Conservation (phyloP, 371 early-diverging fungal genomes). For the Nosema muscidifuracis region DNA sequence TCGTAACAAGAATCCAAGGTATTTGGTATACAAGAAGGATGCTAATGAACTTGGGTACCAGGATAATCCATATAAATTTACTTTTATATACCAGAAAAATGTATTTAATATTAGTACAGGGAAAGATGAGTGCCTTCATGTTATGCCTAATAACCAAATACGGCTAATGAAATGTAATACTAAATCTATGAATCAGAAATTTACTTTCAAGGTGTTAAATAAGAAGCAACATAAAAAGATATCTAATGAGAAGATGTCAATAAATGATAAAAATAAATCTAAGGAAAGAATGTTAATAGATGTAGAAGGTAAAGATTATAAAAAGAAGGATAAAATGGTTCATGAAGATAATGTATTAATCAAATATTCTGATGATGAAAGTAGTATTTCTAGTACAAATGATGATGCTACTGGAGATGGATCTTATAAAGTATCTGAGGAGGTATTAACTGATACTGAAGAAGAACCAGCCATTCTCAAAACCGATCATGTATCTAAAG, state of each 20-base stretch:
- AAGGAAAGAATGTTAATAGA: slow-evolving; percentile 1
- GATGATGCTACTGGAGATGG: background rate
- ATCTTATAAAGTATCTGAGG: background rate
- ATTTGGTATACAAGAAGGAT: background rate
- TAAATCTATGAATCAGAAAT: background rate
- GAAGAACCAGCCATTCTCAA: background rate
- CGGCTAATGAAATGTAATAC: background rate
- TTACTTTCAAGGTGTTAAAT: background rate
- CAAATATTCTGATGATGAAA: background rate
- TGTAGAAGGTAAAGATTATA: background rate
- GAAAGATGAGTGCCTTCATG: background rate
- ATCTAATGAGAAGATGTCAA: background rate
- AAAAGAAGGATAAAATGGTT: background rate
- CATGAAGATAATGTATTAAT: background rate
- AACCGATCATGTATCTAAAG: background rate
- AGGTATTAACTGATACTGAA: background rate
- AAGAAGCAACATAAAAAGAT: background rate
- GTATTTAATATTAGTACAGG: background rate
- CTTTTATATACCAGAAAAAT: background rate
- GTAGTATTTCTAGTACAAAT: background rate
- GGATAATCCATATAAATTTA: background rate
- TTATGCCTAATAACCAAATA: too few relatives aligned
- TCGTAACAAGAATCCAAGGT: background rate
- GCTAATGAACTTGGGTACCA: background rate
- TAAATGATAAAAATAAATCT: too few relatives aligned